Conservation (phyloP, 345 rosid genomes). For the Populus euphratica region DNA sequence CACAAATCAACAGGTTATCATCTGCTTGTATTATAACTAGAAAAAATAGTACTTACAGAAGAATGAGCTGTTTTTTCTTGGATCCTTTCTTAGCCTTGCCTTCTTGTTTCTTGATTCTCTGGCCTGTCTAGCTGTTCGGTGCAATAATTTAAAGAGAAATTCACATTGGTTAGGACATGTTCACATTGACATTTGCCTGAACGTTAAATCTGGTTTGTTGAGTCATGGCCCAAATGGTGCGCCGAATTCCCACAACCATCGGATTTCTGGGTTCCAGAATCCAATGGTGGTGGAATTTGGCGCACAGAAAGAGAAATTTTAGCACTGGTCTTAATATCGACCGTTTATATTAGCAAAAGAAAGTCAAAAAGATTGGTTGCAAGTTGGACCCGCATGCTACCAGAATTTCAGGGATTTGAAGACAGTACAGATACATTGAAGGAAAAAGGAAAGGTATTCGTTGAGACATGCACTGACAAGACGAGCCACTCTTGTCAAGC, state of each 20-base stretch:
- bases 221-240: too few relatives aligned
- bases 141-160: neutral
- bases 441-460: neutral
- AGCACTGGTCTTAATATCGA: neutral
- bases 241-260: neutral
- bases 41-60: neutral
- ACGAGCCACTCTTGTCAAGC: constrained; percentile 4
- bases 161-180: neutral
- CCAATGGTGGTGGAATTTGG: neutral
- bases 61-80: neutral
- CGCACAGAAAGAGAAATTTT: neutral
- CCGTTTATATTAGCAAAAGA: neutral
- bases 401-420: neutral
- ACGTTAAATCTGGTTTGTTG: neutral
- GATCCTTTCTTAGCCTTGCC: neutral
- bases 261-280: neutral
- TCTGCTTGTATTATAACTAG: too few relatives aligned
- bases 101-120: neutral
- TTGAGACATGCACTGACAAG: constrained; percentile 3
- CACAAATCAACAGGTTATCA: too few relatives aligned
- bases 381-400: neutral
- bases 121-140: neutral
- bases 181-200: neutral
- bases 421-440: neutral
- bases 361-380: neutral